Evolutionary conservation across 1,284 basidiomycete species (phyloP).

Genomic region (Trametes pubescens): DNA sequence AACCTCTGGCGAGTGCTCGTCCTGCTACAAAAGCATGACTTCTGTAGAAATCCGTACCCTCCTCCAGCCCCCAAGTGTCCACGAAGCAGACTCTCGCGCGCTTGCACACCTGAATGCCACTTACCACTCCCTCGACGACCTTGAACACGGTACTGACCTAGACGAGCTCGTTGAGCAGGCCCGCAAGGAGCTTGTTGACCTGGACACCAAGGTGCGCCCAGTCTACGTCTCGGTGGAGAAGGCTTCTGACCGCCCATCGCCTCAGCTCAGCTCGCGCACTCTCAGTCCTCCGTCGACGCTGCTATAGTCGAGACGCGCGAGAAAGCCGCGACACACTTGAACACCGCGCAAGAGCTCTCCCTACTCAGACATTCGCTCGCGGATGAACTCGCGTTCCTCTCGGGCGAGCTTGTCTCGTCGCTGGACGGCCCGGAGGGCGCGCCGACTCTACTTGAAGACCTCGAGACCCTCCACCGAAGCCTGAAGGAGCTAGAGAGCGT

Average conservation of each 20-base stretch:
- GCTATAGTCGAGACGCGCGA: slow-evolving; percentile 55
- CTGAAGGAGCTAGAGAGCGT: slow-evolving; percentile 80
- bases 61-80: slow-evolving; percentile 54
- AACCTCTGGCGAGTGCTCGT: no score
- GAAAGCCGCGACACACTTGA: slow-evolving; percentile 55
- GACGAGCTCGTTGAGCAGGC: slow-evolving; percentile 48
- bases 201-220: slow-evolving; percentile 40
- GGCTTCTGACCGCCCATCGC: slow-evolving; percentile 26
- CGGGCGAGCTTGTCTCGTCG: slow-evolving; percentile 69
- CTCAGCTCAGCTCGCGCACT: slow-evolving; percentile 66
- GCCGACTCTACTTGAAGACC: slow-evolving; percentile 79
- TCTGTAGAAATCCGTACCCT: slow-evolving; percentile 58
- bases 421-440: slow-evolving; percentile 53
- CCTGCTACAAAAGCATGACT: slow-evolving; percentile 48
- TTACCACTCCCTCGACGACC: slow-evolving; percentile 55
- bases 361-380: slow-evolving; percentile 79
- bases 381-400: slow-evolving; percentile 77
- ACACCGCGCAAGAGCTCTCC: slow-evolving; percentile 75
- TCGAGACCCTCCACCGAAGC: slow-evolving; percentile 77
- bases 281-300: slow-evolving; percentile 53
- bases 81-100: slow-evolving; percentile 51
- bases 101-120: slow-evolving; percentile 55
- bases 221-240: background rate
- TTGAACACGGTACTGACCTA: slow-evolving; percentile 43
- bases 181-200: slow-evolving; percentile 34